Conservation (phyloP, 108 stramenopile genomes). For the Phaeodactylum tricornutum region DNA sequence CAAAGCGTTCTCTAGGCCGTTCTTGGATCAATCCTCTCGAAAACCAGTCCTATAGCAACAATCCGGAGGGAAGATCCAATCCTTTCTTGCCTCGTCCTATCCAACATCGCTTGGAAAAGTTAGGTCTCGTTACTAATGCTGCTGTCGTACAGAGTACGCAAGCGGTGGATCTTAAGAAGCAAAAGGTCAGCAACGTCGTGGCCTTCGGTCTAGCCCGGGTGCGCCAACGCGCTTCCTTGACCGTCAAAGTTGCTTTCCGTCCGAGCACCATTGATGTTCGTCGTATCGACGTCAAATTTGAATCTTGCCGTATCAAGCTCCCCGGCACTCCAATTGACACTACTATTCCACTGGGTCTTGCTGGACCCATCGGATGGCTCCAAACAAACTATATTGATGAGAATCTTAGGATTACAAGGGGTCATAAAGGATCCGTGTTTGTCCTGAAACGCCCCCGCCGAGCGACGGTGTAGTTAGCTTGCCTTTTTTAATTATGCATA, state of each 20-base stretch:
- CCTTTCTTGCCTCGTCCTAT: slow-evolving; percentile 50
- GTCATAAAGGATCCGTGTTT: slow-evolving; percentile 77
- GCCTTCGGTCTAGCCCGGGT: slow-evolving; percentile 7
- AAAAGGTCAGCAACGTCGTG: slow-evolving; percentile 63
- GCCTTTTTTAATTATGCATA: no score
- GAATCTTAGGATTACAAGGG: slow-evolving; percentile 66
- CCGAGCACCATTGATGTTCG: slow-evolving; percentile 41
- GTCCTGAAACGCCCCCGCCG: slow-evolving; percentile 36
- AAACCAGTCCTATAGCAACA: slow-evolving; percentile 80
- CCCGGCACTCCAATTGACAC: slow-evolving; percentile 34
- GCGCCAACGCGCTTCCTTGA: slow-evolving; percentile 23
- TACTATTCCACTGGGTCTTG: slow-evolving; percentile 45
- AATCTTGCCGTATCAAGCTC: slow-evolving; percentile 43
- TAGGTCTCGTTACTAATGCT: slow-evolving; percentile 36
- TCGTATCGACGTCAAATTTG: slow-evolving; percentile 72
- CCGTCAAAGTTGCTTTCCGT: slow-evolving; percentile 40
- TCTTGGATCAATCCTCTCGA: slow-evolving; percentile 70
- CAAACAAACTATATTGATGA: slow-evolving; percentile 65
- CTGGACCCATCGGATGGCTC: slow-evolving; percentile 72
- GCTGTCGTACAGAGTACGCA: slow-evolving; percentile 48
- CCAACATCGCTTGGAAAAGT: slow-evolving; percentile 54
- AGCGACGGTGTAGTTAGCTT: no score
- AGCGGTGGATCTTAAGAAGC: slow-evolving; percentile 53
- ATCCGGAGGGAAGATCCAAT: slow-evolving; percentile 51
- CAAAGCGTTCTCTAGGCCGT: slow-evolving; percentile 15